phyloP scores from a whole-genome alignment of 345 rosid species.

The Trapa incisa region DNA sequence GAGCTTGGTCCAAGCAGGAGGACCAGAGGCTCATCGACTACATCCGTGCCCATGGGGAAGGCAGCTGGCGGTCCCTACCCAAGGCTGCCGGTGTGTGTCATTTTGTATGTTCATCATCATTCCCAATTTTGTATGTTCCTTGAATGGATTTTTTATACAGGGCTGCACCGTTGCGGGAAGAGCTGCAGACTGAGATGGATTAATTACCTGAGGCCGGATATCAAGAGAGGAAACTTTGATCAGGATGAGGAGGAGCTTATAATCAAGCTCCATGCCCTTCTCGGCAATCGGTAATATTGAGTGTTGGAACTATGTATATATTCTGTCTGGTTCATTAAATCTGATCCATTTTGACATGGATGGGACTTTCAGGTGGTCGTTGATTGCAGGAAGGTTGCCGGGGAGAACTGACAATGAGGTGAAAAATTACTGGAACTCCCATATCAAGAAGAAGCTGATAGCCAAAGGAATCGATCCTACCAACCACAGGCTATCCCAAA shows the following conservation, averaged over 20 bases:
- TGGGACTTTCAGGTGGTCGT: slow-evolving; percentile 21
- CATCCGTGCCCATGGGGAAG: slow-evolving; percentile 64
- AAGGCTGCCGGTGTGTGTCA: slow-evolving; percentile 50
- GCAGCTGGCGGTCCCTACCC: slow-evolving; percentile 85
- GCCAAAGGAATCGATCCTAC: slow-evolving; percentile 4
- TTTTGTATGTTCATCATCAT: neutral
- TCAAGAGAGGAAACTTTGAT: slow-evolving; percentile 33
- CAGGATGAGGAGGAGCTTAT: slow-evolving; percentile 36
- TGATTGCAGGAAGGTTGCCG: slow-evolving; percentile 37
- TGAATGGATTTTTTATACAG: slow-evolving; percentile 11
- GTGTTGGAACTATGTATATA: no score
- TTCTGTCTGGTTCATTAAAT: neutral
- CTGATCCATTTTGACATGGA: neutral
- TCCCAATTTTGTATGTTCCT: neutral
- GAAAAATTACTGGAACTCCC: slow-evolving; percentile 24
- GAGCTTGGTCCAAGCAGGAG: slow-evolving; percentile 83
- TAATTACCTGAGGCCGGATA: slow-evolving; percentile 29
- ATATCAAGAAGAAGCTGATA: slow-evolving; percentile 7
- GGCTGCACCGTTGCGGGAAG: slow-evolving; percentile 43
- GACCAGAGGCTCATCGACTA: slow-evolving; percentile 64
- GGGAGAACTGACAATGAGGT: slow-evolving; percentile 38
- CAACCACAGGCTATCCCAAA: slow-evolving; percentile 5
- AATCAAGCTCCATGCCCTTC: slow-evolving; percentile 31
- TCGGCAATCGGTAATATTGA: slow-evolving; percentile 23
- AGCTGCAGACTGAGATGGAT: slow-evolving; percentile 24